phyloP scores from a whole-genome alignment of 768 basidiomycete genomes.

The Leccinum broughii region DNA sequence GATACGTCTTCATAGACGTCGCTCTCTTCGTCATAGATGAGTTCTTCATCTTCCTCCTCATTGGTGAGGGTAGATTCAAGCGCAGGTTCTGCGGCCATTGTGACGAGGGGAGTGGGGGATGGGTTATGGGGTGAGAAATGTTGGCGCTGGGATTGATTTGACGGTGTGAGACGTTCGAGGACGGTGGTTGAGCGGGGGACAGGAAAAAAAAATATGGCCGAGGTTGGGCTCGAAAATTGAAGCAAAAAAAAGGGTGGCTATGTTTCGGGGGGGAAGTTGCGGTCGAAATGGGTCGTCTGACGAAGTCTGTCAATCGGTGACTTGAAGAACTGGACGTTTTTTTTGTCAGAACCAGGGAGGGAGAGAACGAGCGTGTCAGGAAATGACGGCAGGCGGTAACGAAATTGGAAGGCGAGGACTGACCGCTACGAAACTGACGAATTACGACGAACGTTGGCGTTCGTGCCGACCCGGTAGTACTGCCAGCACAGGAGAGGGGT shows the following conservation, averaged over 20 bases:
- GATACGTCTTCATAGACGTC: constrained; percentile 32
- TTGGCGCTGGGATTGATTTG: constrained; percentile 7
- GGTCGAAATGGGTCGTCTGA: constrained; percentile 4
- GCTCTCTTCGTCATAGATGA: constrained; percentile 28
- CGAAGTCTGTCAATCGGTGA: constrained; percentile 2
- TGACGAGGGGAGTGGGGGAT: not conserved
- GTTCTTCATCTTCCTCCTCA: constrained; percentile 10
- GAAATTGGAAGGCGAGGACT: constrained; percentile 14
- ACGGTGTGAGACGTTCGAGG: not conserved
- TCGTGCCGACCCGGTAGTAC: constrained; percentile 7
- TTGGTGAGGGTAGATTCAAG: constrained; percentile 6
- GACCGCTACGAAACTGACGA: constrained; percentile 17
- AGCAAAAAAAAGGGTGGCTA: not conserved
- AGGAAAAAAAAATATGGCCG: constrained; percentile 6
- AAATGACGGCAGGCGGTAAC: constrained; percentile 22
- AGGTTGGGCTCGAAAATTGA: not conserved
- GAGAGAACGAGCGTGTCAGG: constrained; percentile 6
- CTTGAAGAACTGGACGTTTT: not conserved
- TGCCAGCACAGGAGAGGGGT: constrained; percentile 7
- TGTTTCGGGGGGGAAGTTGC: not conserved
- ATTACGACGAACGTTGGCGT: constrained; percentile 30
- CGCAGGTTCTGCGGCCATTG: constrained; percentile 26
- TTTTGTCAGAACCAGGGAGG: not conserved
- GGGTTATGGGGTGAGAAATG: constrained; percentile 6
- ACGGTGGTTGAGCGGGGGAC: constrained; percentile 14